Percentiles rank a stretch among this genome's conserved stretches.
Evolutionary conservation across 2,329 filamentous ascomycete genomes (phyloP).

Genomic region (Gyromitra esculenta): DNA sequence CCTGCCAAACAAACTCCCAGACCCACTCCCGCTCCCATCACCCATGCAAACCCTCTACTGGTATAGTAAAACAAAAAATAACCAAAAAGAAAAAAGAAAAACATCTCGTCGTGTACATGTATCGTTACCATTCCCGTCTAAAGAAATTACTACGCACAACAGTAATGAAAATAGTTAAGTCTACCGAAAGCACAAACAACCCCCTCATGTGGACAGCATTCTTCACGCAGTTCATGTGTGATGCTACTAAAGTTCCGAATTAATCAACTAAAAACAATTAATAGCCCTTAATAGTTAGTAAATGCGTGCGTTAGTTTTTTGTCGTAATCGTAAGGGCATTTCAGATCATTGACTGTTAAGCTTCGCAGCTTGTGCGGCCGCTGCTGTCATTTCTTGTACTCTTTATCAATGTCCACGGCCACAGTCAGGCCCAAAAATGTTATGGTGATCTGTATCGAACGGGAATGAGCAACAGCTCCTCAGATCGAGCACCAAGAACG

Average conservation of each 20-base stretch:
- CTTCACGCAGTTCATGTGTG: too few relatives aligned
- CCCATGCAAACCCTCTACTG: conserved; percentile 13
- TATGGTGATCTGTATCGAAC: conserved; percentile 14
- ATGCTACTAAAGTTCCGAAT: not conserved
- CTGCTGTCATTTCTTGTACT: conserved; percentile 16
- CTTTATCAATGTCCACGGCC: conserved; percentile 44
- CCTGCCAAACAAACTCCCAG: not conserved
- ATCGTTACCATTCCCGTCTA: conserved; percentile 6
- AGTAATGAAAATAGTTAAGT: not conserved
- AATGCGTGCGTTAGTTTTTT: not conserved
- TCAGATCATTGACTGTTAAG: not conserved
- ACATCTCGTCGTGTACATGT: conserved; percentile 5
- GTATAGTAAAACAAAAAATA: not conserved
- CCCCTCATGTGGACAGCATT: not conserved
- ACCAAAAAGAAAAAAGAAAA: not conserved
- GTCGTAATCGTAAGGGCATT: not conserved
- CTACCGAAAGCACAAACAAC: not conserved
- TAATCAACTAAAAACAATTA: too few relatives aligned
- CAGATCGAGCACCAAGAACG: not conserved
- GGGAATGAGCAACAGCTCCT: not conserved
- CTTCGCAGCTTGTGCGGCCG: not conserved
- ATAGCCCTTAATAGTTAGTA: not conserved
- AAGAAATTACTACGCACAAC: not conserved
- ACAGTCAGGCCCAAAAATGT: conserved; percentile 33
- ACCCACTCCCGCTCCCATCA: not conserved